Conservation (phyloP, 2,329 filamentous ascomycete species). For the Exserohilum turcica region DNA sequence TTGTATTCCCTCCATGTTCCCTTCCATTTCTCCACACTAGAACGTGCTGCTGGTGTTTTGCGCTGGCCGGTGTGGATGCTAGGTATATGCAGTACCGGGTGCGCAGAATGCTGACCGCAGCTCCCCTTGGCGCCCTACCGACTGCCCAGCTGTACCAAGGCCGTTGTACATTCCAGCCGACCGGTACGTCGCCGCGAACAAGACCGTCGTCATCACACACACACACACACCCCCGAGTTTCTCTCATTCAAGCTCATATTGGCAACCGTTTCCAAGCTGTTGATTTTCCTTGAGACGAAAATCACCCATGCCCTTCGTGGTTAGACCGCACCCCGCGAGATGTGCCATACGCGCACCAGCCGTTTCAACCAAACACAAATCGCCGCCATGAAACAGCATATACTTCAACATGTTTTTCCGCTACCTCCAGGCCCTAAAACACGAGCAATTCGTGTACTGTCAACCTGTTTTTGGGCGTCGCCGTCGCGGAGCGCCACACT, state of each 20-base stretch:
- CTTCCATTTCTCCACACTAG: too few species aligned
- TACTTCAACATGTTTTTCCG: not conserved
- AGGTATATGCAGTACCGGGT: not conserved
- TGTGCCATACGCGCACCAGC: not conserved
- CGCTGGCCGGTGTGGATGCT: not conserved
- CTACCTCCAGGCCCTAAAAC: not conserved
- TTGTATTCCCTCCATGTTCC: not conserved
- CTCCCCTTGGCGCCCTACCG: not conserved
- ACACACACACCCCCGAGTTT: slow-evolving; percentile 6
- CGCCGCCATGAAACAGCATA: not conserved
- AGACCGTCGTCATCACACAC: not conserved
- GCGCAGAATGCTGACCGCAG: not conserved
- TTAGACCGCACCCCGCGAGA: not conserved
- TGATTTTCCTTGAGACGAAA: not conserved
- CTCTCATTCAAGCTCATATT: slow-evolving; percentile 6
- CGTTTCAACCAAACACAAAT: not conserved
- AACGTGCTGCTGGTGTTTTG: not conserved
- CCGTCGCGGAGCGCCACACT: not conserved
- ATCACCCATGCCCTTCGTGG: not conserved
- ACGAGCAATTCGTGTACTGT: too few species aligned
- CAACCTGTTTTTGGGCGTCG: too few species aligned
- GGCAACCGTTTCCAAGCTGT: slow-evolving; percentile 11
- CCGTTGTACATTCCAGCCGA: not conserved
- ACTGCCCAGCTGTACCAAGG: slow-evolving; percentile 23
- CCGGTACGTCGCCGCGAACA: slow-evolving; percentile 1